Base-by-base conservation (phyloP, 345 rosid species). In the Dipteronia dyeriana region DNA sequence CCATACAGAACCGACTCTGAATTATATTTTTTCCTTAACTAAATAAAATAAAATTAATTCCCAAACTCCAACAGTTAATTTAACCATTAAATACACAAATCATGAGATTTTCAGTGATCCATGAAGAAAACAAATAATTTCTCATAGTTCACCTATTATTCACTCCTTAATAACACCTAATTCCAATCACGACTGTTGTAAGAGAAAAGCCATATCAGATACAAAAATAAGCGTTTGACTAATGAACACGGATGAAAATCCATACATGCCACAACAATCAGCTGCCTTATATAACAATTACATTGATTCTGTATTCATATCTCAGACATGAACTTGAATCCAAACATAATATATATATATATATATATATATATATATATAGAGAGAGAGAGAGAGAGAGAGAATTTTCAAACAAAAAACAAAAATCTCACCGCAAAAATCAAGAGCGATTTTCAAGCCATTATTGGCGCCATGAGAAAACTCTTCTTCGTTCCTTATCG, bases 401-500 rank as follows among this genome's bases (percentile, higher is more conserved):
- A 65, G 2, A 1, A 3, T 63, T 34, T 41, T 41, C 45, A 41
- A 7, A 38, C 66, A 1, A 4, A 8, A 39, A 1, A 57, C n/a
- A 51, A 17, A 49, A 57, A 68, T 66, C 87, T 53, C 16, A 95
- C 96, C 99, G 54, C 98, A 95, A 75, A 92, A 87, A 25, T 88
- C 91, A 70, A 93, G 43, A 74, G 99, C 99, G 56, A 85, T 86
- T 81, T 93, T 95, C 87, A 91, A 81, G 71, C 98, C 99, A 68
- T 66, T 90, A 71, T 95, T 95, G 68, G 94, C 72, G 77, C 92
- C 95, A 66, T 95, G 98, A 67, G 81, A 63, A 78, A 22, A 82
- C 86, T 95, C 99, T 71, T 93, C 97, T 57, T 93, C 95, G 78
- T 84, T 92, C 85, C 97, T 85, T 20, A 95, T 93, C 22, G 99